Evolutionary conservation across 192 early-diverging fungal genomes (phyloP).

Genomic region (Linnemannia schmuckeri): DNA sequence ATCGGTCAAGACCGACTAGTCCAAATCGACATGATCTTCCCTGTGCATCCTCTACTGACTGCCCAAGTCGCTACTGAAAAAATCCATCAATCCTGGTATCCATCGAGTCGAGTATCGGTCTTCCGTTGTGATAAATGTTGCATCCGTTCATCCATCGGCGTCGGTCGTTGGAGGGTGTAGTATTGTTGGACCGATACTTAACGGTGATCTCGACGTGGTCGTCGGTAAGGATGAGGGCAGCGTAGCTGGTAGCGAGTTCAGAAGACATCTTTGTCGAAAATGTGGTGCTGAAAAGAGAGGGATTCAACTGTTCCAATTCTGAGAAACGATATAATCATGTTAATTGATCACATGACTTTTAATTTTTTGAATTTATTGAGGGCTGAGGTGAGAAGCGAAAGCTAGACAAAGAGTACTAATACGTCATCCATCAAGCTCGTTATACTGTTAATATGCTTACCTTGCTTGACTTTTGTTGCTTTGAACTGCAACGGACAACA

Average conservation of each 20-base stretch:
- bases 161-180: neutral
- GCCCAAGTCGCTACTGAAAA: neutral
- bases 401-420: neutral
- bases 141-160: conserved; percentile 14
- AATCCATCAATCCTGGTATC: conserved; percentile 28
- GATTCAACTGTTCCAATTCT: neutral
- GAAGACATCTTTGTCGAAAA: conserved; percentile 40
- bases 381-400: neutral
- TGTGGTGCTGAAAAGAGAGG: conserved; percentile 37
- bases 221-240: conserved; percentile 98
- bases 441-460: too few species aligned
- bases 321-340: neutral
- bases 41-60: neutral
- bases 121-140: neutral
- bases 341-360: neutral
- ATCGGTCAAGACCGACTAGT: neutral
- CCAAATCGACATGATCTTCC: neutral
- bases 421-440: too few species aligned
- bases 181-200: conserved; percentile 59
- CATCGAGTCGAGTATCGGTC: conserved; percentile 4
- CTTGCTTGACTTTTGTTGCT: neutral
- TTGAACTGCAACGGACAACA: neutral
- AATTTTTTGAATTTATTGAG: neutral
- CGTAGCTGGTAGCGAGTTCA: conserved; percentile 95
- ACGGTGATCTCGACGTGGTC: conserved; percentile 98